These are phyloP conservation scores for Trichoderma atroviride DNA, from an alignment of 2,329 filamentous ascomycete genomes.

Conservation along the genomic window DNA sequence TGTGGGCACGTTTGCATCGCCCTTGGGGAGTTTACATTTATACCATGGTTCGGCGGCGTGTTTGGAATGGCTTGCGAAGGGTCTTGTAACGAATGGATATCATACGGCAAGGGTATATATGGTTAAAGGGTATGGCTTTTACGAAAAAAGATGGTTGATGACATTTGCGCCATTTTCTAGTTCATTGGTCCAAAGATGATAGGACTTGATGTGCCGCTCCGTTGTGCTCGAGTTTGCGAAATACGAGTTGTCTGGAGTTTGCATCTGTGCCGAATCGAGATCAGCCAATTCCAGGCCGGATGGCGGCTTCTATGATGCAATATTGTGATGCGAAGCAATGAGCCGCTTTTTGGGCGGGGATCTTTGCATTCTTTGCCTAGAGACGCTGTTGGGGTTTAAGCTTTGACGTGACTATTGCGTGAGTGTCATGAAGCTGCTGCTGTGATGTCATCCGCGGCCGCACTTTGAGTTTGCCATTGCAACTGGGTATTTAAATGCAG, in stretches of 20 bases:
- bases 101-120: slow-evolving; percentile 15
- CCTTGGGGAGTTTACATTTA: slow-evolving; percentile 22
- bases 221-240: background rate
- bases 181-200: background rate
- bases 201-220: background rate
- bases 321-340: background rate
- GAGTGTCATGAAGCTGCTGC: background rate
- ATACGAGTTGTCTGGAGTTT: background rate
- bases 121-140: slow-evolving; percentile 8
- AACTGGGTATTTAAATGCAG: background rate
- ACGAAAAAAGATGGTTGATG: slow-evolving; percentile 22
- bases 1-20: background rate
- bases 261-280: background rate
- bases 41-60: slow-evolving; percentile 22
- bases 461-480: background rate
- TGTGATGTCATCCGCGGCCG: slow-evolving; percentile 20
- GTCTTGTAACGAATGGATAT: slow-evolving; percentile 19
- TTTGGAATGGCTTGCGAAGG: slow-evolving; percentile 19
- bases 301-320: slow-evolving; percentile 17
- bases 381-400: background rate
- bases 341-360: background rate
- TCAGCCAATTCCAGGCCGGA: background rate
- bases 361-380: background rate
- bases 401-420: slow-evolving; percentile 7
- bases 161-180: background rate